Conservation (phyloP, 1,284 basidiomycete genomes). For the Hemileia vastatrix region DNA sequence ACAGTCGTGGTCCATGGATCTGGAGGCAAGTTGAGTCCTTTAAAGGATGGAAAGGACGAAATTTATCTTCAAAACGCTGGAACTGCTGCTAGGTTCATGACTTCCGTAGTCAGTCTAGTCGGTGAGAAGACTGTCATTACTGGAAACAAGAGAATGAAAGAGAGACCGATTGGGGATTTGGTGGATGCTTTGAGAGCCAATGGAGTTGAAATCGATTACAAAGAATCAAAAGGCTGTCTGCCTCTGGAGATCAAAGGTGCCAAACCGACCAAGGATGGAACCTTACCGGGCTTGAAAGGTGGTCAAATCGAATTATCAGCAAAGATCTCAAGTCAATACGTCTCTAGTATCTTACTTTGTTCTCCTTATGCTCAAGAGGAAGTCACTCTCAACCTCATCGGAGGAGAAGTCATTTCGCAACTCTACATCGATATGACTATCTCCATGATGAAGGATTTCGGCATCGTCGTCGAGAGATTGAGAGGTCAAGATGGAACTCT, state of each 20-base stretch:
- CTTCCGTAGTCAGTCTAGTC: constrained; percentile 84
- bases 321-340: constrained; percentile 94
- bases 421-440: constrained; percentile 99
- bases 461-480: constrained; percentile 65
- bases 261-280: too few species aligned
- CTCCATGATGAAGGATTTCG: constrained; percentile 95
- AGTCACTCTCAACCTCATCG: constrained; percentile 77
- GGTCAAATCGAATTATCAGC: constrained; percentile 79
- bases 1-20: constrained; percentile 87
- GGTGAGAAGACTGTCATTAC: constrained; percentile 52
- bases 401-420: constrained; percentile 92
- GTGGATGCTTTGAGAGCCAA: constrained; percentile 81
- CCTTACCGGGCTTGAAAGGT: constrained; percentile 64
- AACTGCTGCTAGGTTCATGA: constrained; percentile 94
- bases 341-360: constrained; percentile 89
- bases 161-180: constrained; percentile 85
- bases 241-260: constrained; percentile 66
- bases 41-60: constrained; percentile 55
- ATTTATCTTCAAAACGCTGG: constrained; percentile 96
- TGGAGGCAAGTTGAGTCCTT: constrained; percentile 53
- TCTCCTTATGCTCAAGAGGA: constrained; percentile 80
- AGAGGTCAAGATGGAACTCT: constrained; percentile 56
- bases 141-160: constrained; percentile 97
- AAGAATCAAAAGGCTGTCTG: constrained; percentile 71
- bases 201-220: constrained; percentile 66